Percentiles rank a stretch among this genome's conserved stretches.
Evolutionary conservation across 176 grass and related monocot genomes (phyloP).

Genomic region (Eragrostis curvula): DNA sequence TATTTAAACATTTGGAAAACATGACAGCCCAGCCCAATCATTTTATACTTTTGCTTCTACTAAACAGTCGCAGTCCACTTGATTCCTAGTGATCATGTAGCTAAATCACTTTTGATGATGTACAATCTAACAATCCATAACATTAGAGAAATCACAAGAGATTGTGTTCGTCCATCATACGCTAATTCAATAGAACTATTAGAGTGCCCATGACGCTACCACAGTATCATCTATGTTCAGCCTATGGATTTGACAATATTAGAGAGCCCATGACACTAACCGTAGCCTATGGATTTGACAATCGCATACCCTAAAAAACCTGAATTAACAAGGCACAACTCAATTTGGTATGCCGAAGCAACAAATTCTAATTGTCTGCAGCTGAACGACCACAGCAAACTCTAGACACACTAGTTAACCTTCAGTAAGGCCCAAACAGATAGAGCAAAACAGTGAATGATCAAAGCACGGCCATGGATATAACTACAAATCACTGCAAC

Average conservation of each 20-base stretch:
- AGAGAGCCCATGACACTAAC: not conserved
- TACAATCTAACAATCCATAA: not conserved
- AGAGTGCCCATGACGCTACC: not conserved
- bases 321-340: not conserved
- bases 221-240: not conserved
- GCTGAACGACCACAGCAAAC: not conserved
- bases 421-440: not conserved
- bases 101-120: not conserved
- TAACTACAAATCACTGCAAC: not conserved
- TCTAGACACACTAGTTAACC: not conserved
- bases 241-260: constrained; percentile 5
- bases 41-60: not conserved
- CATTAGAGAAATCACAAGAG: not conserved
- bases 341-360: not conserved
- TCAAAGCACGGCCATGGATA: not conserved
- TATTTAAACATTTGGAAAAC: not conserved
- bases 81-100: constrained; percentile 8
- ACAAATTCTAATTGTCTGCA: constrained; percentile 1
- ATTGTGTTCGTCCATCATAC: not conserved
- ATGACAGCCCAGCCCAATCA: not conserved
- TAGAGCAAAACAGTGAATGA: not conserved
- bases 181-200: constrained; percentile 1
- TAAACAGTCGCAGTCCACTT: not conserved
- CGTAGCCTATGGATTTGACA: not conserved
- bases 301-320: not conserved